These are phyloP conservation scores for Diaporthe batatas DNA, from an alignment of 2,329 filamentous ascomycete genomes.

Conservation along the genomic window DNA sequence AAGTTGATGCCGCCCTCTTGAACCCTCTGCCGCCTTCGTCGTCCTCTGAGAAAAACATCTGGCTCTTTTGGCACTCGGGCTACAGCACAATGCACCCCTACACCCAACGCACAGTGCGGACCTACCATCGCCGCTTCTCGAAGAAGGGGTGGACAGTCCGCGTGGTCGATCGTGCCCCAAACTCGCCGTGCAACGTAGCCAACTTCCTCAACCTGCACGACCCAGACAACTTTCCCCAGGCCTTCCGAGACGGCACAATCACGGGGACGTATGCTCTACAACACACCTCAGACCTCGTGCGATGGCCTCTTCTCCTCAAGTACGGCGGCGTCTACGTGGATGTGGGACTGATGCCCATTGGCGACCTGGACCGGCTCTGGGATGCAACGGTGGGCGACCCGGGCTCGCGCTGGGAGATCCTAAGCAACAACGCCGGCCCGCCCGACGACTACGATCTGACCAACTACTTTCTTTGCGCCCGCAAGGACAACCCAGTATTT, in stretches of 20 bases:
- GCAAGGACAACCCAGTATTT: conserved; percentile 61
- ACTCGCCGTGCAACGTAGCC: conserved; percentile 61
- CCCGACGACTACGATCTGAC: conserved; percentile 54
- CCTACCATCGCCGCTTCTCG: conserved; percentile 66
- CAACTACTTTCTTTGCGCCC: conserved; percentile 62
- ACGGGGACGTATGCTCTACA: conserved; percentile 64
- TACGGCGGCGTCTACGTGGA: conserved; percentile 72
- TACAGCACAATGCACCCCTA: conserved; percentile 64
- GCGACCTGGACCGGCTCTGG: conserved; percentile 69
- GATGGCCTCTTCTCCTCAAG: conserved; percentile 67
- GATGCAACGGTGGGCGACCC: conserved; percentile 60
- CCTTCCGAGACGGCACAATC: conserved; percentile 63
- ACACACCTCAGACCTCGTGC: conserved; percentile 70
- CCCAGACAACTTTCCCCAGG: conserved; percentile 58
- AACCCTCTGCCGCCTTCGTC: conserved; percentile 53
- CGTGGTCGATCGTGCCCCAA: conserved; percentile 60
- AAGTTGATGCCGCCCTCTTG: conserved; percentile 59
- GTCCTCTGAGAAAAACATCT: conserved; percentile 64
- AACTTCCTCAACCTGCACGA: conserved; percentile 63
- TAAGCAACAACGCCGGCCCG: conserved; percentile 59
- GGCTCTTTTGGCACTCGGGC: conserved; percentile 70
- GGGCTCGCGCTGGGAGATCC: conserved; percentile 59
- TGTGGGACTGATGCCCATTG: conserved; percentile 69
- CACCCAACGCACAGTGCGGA: conserved; percentile 64
- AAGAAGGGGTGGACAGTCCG: conserved; percentile 66